Conservation (phyloP, 2,329 filamentous ascomycete genomes). For the Epichloe brachyelytri region DNA sequence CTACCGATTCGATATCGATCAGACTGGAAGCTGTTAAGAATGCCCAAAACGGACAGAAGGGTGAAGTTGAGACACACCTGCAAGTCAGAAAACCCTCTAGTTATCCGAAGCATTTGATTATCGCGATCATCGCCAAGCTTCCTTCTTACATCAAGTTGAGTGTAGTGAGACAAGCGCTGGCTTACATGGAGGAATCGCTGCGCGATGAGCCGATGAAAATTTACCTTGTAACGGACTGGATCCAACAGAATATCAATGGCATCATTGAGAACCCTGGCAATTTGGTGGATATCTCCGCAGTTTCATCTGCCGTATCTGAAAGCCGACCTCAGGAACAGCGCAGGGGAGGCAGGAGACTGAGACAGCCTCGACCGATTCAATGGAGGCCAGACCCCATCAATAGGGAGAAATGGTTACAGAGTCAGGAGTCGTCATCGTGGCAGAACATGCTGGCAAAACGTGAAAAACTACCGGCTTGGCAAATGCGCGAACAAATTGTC, state of each 20-base stretch:
- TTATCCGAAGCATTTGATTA: slow-evolving; percentile 60
- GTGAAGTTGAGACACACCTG: slow-evolving; percentile 39
- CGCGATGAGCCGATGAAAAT: slow-evolving; percentile 79
- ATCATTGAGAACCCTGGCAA: slow-evolving; percentile 77
- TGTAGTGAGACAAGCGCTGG: slow-evolving; percentile 63
- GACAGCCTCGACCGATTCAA: slow-evolving; percentile 45
- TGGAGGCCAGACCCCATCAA: slow-evolving; percentile 50
- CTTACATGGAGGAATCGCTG: slow-evolving; percentile 56
- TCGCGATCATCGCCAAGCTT: slow-evolving; percentile 57
- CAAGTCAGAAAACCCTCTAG: slow-evolving; percentile 59
- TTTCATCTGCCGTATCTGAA: slow-evolving; percentile 53
- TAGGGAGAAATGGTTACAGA: slow-evolving; percentile 54
- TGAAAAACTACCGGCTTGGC: slow-evolving; percentile 75
- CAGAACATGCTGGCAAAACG: slow-evolving; percentile 64
- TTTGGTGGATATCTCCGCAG: slow-evolving; percentile 71
- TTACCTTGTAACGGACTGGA: slow-evolving; percentile 81
- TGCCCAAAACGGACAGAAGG: slow-evolving; percentile 34
- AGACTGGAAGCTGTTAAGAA: slow-evolving; percentile 45
- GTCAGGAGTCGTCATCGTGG: slow-evolving; percentile 52
- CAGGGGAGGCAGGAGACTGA: slow-evolving; percentile 17
- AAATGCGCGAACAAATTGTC: slow-evolving; percentile 64
- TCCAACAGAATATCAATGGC: slow-evolving; percentile 70
- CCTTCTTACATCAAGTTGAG: slow-evolving; percentile 91
- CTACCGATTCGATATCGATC: slow-evolving; percentile 56
- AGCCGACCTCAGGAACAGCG: slow-evolving; percentile 22